Percentiles rank a stretch among this genome's conserved stretches.
These are phyloP conservation scores for Metschnikowia matae DNA, from an alignment of 805 yeast genomes.

Conservation along the genomic window DNA sequence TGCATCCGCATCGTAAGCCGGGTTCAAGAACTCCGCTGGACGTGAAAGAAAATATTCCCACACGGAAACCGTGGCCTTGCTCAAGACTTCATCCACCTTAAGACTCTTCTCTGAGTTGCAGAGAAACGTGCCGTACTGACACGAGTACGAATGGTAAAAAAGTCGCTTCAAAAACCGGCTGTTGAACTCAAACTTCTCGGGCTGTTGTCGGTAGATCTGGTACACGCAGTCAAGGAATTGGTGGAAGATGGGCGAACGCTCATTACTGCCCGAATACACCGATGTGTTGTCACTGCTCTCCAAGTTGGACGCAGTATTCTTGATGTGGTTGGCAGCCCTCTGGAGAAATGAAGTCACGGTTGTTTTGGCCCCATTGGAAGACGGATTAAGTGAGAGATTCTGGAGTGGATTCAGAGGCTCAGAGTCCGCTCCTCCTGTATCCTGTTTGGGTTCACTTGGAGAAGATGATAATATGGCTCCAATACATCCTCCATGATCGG, in stretches of 20 bases:
- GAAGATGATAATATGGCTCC: constrained; percentile 33
- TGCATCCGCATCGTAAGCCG: constrained; percentile 34
- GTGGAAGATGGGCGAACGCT: constrained; percentile 81
- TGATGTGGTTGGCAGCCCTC: constrained; percentile 39
- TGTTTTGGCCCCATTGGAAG: constrained; percentile 17
- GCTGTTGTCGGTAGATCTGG: constrained; percentile 70
- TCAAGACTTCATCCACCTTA: constrained; percentile 33
- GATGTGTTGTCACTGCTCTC: constrained; percentile 2
- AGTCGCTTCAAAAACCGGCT: constrained; percentile 82
- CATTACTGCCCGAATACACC: constrained; percentile 34
- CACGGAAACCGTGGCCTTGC: constrained; percentile 61
- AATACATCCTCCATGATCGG: constrained; percentile 63
- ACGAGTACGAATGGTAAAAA: constrained; percentile 83
- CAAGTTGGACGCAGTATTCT: constrained; percentile 29
- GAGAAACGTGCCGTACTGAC: constrained; percentile 91
- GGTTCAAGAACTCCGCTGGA: constrained; percentile 61
- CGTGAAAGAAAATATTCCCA: constrained; percentile 93
- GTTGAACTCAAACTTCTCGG: constrained; percentile 75
- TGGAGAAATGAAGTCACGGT: constrained; percentile 34
- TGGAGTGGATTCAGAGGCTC: constrained; percentile 3
- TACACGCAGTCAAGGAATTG: constrained; percentile 89
- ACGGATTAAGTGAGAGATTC: neutral
- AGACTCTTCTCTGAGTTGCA: constrained; percentile 68
- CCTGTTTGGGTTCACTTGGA: constrained; percentile 14
- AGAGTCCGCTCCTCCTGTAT: constrained; percentile 7